phyloP scores from a whole-genome alignment of 257 asterid species.

The Schizonepeta tenuifolia region DNA sequence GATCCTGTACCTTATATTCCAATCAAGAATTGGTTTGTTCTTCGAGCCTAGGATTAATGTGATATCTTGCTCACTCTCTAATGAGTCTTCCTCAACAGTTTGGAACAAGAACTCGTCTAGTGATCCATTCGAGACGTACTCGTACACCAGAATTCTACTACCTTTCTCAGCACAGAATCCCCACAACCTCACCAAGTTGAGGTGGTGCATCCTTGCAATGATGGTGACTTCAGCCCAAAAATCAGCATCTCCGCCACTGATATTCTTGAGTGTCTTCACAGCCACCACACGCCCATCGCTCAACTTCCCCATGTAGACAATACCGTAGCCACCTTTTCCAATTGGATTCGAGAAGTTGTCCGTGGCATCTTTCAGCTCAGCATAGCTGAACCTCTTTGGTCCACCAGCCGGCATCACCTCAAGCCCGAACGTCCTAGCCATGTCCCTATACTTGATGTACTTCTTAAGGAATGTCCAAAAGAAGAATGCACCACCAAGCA shows the following conservation, averaged over 20 bases:
- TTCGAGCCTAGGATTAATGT: constrained; percentile 31
- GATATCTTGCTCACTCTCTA: constrained; percentile 26
- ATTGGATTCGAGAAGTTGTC: constrained; percentile 54
- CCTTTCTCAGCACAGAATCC: constrained; percentile 94
- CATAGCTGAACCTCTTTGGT: constrained; percentile 69
- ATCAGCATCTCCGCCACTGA: constrained; percentile 71
- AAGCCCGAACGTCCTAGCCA: constrained; percentile 87
- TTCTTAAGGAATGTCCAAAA: constrained; percentile 78
- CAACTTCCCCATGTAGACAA: constrained; percentile 72
- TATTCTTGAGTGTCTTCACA: constrained; percentile 65
- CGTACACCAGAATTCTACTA: constrained; percentile 65
- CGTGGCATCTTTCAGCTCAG: constrained; percentile 69
- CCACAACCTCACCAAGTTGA: constrained; percentile 81
- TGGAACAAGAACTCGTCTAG: constrained; percentile 74
- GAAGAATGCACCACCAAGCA: constrained; percentile 69
- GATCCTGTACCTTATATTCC: constrained; percentile 74
- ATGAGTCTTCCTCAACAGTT: constrained; percentile 27
- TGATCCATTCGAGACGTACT: constrained; percentile 80
- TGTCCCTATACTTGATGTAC: constrained; percentile 83
- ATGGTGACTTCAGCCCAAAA: constrained; percentile 90
- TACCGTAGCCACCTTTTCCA: constrained; percentile 86
- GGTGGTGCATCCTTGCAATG: constrained; percentile 92
- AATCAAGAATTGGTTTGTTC: constrained; percentile 64
- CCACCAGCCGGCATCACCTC: constrained; percentile 85
- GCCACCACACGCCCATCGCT: constrained; percentile 80